Base-by-base conservation (phyloP, 2,329 filamentous ascomycete species). In the Blumeriella jaapii region DNA sequence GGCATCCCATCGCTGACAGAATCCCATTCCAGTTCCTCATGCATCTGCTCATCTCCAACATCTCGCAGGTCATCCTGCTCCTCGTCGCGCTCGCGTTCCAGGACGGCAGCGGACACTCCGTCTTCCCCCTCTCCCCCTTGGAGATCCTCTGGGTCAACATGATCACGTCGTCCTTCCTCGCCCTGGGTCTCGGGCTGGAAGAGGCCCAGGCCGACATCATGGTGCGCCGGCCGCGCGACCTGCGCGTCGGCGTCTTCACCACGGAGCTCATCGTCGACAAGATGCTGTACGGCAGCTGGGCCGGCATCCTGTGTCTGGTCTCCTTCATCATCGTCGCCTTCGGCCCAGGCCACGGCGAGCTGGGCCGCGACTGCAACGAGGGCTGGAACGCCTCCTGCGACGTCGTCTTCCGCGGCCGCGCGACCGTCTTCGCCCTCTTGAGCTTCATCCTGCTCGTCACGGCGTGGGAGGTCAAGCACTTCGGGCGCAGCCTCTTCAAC, bases 141-240 rank as follows among this genome's bases (percentile, higher is more conserved):
- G 78, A 84, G 52, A 82, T 83, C 49, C 68, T 84, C 19, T 84
- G 79, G 79, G 76, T 80, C 43, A 84, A 83, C 53, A 72, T 84
- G 51, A 69, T 83, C 34, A 84, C 79, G 1, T 81, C 75, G 1
- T 79, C 74, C 5, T 71, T 82, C 47, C 67, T 81, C 1, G 80
- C 80, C 26, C 73, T 84, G 48, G 79, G 79, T 34, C 66, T 85
- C 0, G 80, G 79, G 5, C 71, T 83, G 40, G 80, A 84, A 51
- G 67, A 74, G 38, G 76, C 77, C 0, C 69, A 75, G 19, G 71
- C 74, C 0, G 78, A 83, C 53, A 73, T 84, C 41, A 71, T 83
- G 52, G 55, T 62, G 5, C 73, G 78, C 0, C 74, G 76, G 2
- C 80, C 79, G 5, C 74, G 78, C 42, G 65, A 65, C 44, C 61